Evolutionary conservation across 73 alveolate genomes (phyloP).

Genomic region (Tetrahymena thermophila): DNA sequence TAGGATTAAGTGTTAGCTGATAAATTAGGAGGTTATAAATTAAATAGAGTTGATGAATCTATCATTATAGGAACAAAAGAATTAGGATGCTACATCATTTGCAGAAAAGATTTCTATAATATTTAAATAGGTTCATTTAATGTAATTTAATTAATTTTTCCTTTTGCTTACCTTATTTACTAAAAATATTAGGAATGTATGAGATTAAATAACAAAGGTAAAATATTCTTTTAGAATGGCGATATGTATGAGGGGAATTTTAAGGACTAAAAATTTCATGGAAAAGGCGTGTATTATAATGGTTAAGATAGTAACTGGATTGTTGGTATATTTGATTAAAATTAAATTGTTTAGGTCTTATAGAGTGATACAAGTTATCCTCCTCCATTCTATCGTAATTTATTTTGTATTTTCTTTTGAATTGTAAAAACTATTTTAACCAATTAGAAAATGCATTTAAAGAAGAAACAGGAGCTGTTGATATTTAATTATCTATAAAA

Average conservation of each 20-base stretch:
- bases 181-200: neutral
- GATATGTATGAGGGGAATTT: neutral
- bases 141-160: neutral
- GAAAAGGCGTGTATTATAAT: neutral
- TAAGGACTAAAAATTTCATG: neutral
- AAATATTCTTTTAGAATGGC: neutral
- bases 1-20: neutral
- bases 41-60: neutral
- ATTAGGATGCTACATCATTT: neutral
- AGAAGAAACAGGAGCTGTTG: neutral
- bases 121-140: neutral
- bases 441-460: neutral
- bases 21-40: neutral
- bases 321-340: neutral
- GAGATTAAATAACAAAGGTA: neutral
- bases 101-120: neutral
- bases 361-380: neutral
- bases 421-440: neutral
- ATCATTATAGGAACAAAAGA: neutral
- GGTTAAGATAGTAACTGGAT: neutral
- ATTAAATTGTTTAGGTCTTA: neutral
- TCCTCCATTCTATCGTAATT: neutral
- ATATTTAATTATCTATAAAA: neutral
- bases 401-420: neutral
- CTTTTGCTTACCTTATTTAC: neutral